Conservation (phyloP, 768 basidiomycete species). For the Termitomyces sp. region DNA sequence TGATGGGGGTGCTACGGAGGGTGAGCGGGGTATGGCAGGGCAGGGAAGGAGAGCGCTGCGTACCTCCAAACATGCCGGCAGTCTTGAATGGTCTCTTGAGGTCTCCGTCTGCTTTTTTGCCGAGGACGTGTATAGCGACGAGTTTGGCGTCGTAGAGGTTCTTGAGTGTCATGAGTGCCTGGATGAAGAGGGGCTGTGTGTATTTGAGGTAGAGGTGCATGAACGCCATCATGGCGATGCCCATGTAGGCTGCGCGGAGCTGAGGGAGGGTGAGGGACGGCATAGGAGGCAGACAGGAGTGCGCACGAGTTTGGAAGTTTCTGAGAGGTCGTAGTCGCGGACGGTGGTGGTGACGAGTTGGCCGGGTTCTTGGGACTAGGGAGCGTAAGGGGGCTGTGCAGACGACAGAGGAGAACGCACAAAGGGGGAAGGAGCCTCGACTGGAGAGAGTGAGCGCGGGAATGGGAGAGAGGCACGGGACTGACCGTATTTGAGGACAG, state of each 20-base stretch:
- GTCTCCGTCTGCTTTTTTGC: constrained; percentile 77
- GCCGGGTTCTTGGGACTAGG: constrained; percentile 58
- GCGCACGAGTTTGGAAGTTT: constrained; percentile 76
- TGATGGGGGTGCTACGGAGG: constrained; percentile 31
- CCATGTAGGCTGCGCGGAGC: constrained; percentile 66
- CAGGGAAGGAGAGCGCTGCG: not conserved
- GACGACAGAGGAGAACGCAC: constrained; percentile 36
- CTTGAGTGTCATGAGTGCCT: constrained; percentile 94
- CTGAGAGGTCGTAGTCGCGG: constrained; percentile 87
- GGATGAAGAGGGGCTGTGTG: constrained; percentile 95
- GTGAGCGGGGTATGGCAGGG: not conserved
- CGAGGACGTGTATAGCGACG: constrained; percentile 77
- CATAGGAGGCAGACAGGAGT: not conserved
- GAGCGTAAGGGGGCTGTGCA: not conserved
- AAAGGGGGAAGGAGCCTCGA: constrained; percentile 74
- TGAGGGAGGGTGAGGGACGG: constrained; percentile 16
- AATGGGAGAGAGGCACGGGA: not conserved
- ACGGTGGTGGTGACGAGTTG: constrained; percentile 87
- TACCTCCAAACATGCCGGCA: constrained; percentile 68
- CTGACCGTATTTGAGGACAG: constrained; percentile 89
- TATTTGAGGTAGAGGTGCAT: constrained; percentile 94
- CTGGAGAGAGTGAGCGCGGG: constrained; percentile 29
- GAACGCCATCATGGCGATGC: constrained; percentile 84
- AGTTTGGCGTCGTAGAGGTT: constrained; percentile 81
- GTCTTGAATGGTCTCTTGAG: constrained; percentile 87